Evolutionary conservation across 2,329 filamentous ascomycete species (phyloP).

Genomic region (Fusarium papillatum): DNA sequence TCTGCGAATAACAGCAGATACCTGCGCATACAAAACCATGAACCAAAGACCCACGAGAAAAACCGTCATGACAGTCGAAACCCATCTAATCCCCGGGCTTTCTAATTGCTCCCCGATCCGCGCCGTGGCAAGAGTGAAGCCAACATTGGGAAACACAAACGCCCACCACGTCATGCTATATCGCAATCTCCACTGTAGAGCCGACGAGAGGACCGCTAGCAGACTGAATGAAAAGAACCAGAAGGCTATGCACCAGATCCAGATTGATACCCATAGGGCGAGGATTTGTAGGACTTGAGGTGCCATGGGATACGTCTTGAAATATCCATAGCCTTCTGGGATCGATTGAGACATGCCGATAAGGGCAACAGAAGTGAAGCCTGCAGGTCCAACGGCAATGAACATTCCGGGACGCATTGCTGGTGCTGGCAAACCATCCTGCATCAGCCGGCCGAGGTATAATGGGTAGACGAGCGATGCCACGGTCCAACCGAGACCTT

Average conservation of each 20-base stretch:
- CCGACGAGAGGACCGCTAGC: conserved; percentile 35
- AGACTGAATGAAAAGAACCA: conserved; percentile 45
- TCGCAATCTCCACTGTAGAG: conserved; percentile 28
- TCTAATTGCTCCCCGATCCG: conserved; percentile 42
- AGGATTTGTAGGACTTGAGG: conserved; percentile 39
- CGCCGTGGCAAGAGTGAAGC: conserved; percentile 41
- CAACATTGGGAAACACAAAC: conserved; percentile 45
- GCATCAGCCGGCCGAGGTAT: conserved; percentile 44
- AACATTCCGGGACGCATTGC: conserved; percentile 45
- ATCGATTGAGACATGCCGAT: conserved; percentile 43
- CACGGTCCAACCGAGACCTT: conserved; percentile 45
- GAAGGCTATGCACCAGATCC: conserved; percentile 45
- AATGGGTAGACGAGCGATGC: conserved; percentile 40
- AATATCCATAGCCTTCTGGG: conserved; percentile 42
- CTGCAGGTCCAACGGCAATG: conserved; percentile 40
- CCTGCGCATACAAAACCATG: conserved; percentile 36
- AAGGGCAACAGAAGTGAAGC: conserved; percentile 43
- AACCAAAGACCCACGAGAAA: conserved; percentile 41
- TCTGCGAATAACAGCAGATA: conserved; percentile 34
- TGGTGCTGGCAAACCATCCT: conserved; percentile 43
- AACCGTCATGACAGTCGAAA: conserved; percentile 40
- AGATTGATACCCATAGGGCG: conserved; percentile 42
- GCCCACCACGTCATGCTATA: conserved; percentile 47
- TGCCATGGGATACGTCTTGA: conserved; percentile 40
- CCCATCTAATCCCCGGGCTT: conserved; percentile 40